Percentiles rank a stretch among this genome's conserved stretches.
phyloP scores from a whole-genome alignment of 2,329 filamentous ascomycete species.

The Trichoderma endophyticum region DNA sequence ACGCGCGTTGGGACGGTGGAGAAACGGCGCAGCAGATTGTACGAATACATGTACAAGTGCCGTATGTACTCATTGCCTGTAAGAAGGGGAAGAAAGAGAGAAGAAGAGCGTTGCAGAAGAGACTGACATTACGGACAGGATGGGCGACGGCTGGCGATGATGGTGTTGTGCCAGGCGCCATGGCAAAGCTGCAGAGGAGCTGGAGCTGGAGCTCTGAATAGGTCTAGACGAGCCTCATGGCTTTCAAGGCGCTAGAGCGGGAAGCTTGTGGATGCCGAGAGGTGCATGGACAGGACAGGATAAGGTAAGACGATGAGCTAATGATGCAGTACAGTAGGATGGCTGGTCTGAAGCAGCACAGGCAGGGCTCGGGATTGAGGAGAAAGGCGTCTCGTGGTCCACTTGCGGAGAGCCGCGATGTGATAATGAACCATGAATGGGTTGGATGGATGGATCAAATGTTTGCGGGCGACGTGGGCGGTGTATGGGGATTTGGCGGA shows the following conservation, averaged over 20 bases:
- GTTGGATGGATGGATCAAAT: neutral
- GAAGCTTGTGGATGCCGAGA: neutral
- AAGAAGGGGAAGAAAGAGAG: neutral
- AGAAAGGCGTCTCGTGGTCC: neutral
- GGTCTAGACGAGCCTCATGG: constrained; percentile 8
- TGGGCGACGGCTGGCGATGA: neutral
- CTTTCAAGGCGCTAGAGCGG: constrained; percentile 2
- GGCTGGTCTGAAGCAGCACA: neutral
- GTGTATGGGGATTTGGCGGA: neutral
- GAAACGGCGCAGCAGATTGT: neutral
- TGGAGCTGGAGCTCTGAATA: neutral
- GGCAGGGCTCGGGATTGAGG: neutral
- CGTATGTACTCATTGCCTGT: neutral
- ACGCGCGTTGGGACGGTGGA: neutral
- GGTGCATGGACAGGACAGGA: neutral
- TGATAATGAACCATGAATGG: neutral
- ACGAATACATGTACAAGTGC: neutral
- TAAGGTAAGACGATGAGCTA: neutral
- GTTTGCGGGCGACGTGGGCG: neutral
- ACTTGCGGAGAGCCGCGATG: neutral
- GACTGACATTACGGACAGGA: neutral
- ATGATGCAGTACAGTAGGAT: neutral
- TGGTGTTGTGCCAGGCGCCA: constrained; percentile 11
- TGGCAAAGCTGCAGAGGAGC: neutral
- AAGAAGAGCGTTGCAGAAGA: neutral